Percentiles rank a stretch among this genome's conserved stretches.
Evolutionary conservation across 176 grass and related monocot genomes (phyloP).

Genomic region (Carex myosuroides): DNA sequence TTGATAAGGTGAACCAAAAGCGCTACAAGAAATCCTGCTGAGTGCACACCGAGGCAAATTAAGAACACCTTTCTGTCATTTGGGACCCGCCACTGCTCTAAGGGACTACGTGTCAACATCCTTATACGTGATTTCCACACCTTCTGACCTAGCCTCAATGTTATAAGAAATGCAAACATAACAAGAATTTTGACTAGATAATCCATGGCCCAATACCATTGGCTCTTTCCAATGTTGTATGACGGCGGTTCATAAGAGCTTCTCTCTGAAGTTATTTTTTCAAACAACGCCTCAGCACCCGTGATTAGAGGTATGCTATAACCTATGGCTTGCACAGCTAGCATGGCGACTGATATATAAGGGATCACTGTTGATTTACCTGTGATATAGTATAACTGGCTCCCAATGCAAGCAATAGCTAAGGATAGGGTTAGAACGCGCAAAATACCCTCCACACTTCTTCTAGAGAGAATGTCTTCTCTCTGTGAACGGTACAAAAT

Average conservation of each 20-base stretch:
- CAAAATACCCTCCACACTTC: slow-evolving; percentile 74
- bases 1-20: slow-evolving; percentile 44
- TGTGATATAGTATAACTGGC: slow-evolving; percentile 75
- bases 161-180: slow-evolving; percentile 59
- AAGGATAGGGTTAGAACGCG: slow-evolving; percentile 51
- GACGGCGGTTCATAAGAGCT: slow-evolving; percentile 23
- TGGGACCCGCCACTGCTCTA: slow-evolving; percentile 66
- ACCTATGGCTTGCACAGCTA: slow-evolving; percentile 71
- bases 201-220: slow-evolving; percentile 61
- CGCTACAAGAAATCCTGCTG: slow-evolving; percentile 45
- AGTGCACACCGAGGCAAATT: slow-evolving; percentile 39
- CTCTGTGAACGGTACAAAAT: slow-evolving; percentile 57
- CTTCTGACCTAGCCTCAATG: slow-evolving; percentile 71
- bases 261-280: slow-evolving; percentile 38
- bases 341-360: slow-evolving; percentile 69
- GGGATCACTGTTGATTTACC: slow-evolving; percentile 41
- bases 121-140: slow-evolving; percentile 82
- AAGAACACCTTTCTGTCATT: slow-evolving; percentile 58
- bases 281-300: slow-evolving; percentile 76
- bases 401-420: slow-evolving; percentile 45
- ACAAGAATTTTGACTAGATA: slow-evolving; percentile 78
- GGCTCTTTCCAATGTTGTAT: slow-evolving; percentile 56
- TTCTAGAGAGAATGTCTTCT: slow-evolving; percentile 65
- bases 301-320: slow-evolving; percentile 82
- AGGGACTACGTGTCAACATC: slow-evolving; percentile 55